Percentiles rank a stretch among this genome's conserved stretches.
phyloP scores from a whole-genome alignment of 1,284 basidiomycete species.

The Stereum hirsutum region DNA sequence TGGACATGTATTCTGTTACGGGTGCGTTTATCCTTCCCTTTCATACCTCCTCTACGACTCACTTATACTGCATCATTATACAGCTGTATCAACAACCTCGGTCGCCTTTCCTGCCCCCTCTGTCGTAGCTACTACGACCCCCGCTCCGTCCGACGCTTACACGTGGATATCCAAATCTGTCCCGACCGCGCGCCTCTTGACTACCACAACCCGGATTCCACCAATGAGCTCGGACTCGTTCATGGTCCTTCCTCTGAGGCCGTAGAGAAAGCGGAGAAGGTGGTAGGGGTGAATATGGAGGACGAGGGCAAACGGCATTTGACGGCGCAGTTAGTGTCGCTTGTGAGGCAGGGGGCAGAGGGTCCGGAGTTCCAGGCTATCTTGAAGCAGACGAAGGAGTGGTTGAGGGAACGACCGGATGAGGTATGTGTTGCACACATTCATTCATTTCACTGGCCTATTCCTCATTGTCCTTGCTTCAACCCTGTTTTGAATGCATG shows the following conservation, averaged over 20 bases:
- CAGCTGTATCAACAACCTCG: conserved; percentile 29
- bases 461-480: too few relatives aligned
- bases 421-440: conserved; percentile 8
- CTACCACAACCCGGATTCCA: too few relatives aligned
- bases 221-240: too few relatives aligned
- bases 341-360: conserved; percentile 13
- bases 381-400: conserved; percentile 9
- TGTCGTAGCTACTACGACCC: conserved; percentile 34
- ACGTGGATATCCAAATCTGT: conserved; percentile 37
- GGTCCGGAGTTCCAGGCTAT: conserved; percentile 10
- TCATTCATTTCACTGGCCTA: not conserved
- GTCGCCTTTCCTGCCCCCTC: conserved; percentile 29
- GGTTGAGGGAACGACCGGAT: conserved; percentile 11
- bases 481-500: too few relatives aligned
- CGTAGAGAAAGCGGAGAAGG: conserved; percentile 4
- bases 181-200: too few relatives aligned
- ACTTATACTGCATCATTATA: conserved; percentile 7
- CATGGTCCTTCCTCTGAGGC: conserved; percentile 11
- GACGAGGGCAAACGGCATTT: conserved; percentile 8
- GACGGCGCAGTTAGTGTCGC: conserved; percentile 9
- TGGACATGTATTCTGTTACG: conserved; percentile 41
- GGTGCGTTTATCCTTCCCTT: conserved; percentile 20
- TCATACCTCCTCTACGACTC: not conserved
- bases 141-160: conserved; percentile 28
- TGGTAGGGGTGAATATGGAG: not conserved